Evolutionary conservation across 148 eudicot genomes (phyloP).

Genomic region (Agrostemma githago): DNA sequence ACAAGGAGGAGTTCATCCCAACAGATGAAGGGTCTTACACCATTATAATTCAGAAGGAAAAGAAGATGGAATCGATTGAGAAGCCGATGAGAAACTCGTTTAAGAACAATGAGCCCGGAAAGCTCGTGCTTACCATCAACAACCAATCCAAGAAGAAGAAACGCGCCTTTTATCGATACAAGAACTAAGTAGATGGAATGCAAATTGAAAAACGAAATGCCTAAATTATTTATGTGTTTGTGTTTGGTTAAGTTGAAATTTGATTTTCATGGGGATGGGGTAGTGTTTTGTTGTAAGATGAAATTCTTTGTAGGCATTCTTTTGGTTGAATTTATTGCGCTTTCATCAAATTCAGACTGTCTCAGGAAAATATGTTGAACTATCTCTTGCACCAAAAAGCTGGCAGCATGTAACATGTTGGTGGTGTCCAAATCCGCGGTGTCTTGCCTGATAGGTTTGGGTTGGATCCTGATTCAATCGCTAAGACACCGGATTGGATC

Average conservation of each 20-base stretch:
- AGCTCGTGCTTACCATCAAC: slow-evolving; percentile 47
- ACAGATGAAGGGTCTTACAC: slow-evolving; percentile 50
- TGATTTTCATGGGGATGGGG: not conserved
- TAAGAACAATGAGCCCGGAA: slow-evolving; percentile 51
- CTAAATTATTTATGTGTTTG: not conserved
- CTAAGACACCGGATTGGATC: too few species aligned
- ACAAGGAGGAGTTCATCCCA: slow-evolving; percentile 67
- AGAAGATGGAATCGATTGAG: slow-evolving; percentile 33
- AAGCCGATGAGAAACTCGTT: slow-evolving; percentile 48
- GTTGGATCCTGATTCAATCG: too few species aligned
- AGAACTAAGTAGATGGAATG: slow-evolving; percentile 28
- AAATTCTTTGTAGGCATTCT: slow-evolving; percentile 23
- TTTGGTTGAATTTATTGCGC: slow-evolving; percentile 6
- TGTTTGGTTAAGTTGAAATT: slow-evolving; percentile 3
- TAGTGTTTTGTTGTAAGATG: slow-evolving; percentile 6
- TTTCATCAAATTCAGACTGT: not conserved
- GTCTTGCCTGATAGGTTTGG: too few species aligned
- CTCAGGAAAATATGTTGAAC: not conserved
- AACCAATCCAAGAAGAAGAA: slow-evolving; percentile 49
- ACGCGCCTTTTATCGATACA: slow-evolving; percentile 42
- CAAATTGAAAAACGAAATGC: not conserved
- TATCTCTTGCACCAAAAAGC: not conserved
- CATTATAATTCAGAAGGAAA: slow-evolving; percentile 43
- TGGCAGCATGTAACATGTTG: too few species aligned
- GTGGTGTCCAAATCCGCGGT: too few species aligned